Percentiles rank a stretch among this genome's conserved stretches.
phyloP scores from a whole-genome alignment of 23 red algal species.

The Gracilaria domingensis region DNA sequence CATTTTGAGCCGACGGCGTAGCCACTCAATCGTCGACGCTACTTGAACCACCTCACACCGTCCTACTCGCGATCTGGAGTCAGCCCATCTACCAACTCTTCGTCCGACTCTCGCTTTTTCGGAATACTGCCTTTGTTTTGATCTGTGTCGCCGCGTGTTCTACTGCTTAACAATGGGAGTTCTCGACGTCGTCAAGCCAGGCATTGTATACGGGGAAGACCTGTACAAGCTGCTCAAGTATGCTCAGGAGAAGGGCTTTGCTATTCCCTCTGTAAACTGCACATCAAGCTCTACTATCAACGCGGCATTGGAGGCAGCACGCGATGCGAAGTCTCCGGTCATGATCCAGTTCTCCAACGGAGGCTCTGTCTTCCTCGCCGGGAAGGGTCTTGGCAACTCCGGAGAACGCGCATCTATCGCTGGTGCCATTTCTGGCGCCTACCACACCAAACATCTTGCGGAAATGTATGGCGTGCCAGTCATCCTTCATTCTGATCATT shows the following conservation, averaged over 20 bases:
- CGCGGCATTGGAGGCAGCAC: constrained; percentile 77
- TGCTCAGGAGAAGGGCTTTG: constrained; percentile 71
- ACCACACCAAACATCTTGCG: constrained; percentile 61
- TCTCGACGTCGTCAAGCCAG: constrained; percentile 66
- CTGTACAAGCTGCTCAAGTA: constrained; percentile 81
- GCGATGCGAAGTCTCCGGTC: constrained; percentile 74
- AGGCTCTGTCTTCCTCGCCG: constrained; percentile 68
- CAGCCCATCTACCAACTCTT: neutral
- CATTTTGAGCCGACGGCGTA: constrained; percentile 2
- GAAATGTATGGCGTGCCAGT: constrained; percentile 77
- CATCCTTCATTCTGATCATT: constrained; percentile 81
- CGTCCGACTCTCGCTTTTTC: neutral
- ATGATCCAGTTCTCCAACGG: constrained; percentile 86
- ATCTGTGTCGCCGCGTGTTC: neutral
- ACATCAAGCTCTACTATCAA: constrained; percentile 72
- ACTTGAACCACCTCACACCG: neutral
- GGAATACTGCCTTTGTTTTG: neutral
- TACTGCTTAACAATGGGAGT: constrained; percentile 50
- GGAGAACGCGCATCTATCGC: constrained; percentile 57
- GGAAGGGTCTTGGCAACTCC: constrained; percentile 71
- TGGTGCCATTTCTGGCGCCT: constrained; percentile 68
- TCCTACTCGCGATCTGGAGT: no score
- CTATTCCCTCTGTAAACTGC: constrained; percentile 77
- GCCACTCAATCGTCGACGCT: neutral
- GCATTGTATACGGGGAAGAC: constrained; percentile 75